phyloP scores from a whole-genome alignment of 257 asterid genomes.

The Plantago ovata region DNA sequence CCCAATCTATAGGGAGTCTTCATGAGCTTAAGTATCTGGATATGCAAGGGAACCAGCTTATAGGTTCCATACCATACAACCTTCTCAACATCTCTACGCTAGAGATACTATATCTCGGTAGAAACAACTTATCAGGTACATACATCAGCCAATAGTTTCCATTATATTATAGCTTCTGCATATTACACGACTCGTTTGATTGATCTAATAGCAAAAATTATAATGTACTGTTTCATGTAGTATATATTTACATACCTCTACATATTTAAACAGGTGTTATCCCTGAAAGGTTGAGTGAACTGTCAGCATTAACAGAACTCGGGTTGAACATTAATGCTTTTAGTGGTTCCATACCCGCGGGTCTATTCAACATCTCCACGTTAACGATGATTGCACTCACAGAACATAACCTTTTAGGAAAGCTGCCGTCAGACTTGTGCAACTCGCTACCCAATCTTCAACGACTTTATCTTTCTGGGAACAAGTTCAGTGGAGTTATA shows the following conservation, averaged over 20 bases:
- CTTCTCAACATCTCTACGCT: slow-evolving; percentile 15
- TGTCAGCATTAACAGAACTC: not conserved
- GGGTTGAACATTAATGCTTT: not conserved
- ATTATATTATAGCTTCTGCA: no score
- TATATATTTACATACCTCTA: no score
- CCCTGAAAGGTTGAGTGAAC: not conserved
- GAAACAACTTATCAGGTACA: slow-evolving; percentile 5
- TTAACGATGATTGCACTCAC: slow-evolving; percentile 4
- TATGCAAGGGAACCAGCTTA: slow-evolving; percentile 20
- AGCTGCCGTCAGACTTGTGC: slow-evolving; percentile 27
- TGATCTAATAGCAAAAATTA: no score
- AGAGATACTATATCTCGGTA: not conserved
- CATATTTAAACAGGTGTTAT: not conserved
- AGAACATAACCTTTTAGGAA: slow-evolving; percentile 5
- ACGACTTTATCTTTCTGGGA: slow-evolving; percentile 17
- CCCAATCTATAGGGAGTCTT: slow-evolving; percentile 8
- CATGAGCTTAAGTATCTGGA: slow-evolving; percentile 5
- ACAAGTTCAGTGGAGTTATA: slow-evolving; percentile 24
- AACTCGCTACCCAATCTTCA: slow-evolving; percentile 25
- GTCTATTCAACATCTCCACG: slow-evolving; percentile 13
- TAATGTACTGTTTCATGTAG: no score
- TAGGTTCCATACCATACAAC: slow-evolving; percentile 15
- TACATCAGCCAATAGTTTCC: no score
- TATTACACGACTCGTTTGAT: no score
- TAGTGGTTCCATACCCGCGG: not conserved